These are phyloP conservation scores for Aurifilum marmelostoma DNA, from an alignment of 2,329 filamentous ascomycete species.

Conservation along the genomic window DNA sequence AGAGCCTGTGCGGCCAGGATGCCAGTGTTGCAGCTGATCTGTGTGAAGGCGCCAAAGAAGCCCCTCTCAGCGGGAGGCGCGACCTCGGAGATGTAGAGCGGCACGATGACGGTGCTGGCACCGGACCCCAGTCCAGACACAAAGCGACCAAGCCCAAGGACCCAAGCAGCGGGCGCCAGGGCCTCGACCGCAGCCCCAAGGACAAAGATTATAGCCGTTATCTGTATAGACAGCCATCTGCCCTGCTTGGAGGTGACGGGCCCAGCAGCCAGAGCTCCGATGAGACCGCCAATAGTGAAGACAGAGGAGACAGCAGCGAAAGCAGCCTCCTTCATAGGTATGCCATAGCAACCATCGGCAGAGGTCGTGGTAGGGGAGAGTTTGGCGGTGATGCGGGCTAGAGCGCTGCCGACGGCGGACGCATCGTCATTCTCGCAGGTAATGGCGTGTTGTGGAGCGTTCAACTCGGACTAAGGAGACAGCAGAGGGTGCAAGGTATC, in stretches of 20 bases:
- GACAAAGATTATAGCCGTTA: slow-evolving; percentile 77
- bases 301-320: slow-evolving; percentile 88
- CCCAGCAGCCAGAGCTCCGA: slow-evolving; percentile 80
- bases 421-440: slow-evolving; percentile 68
- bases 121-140: slow-evolving; percentile 84
- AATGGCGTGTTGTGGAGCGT: slow-evolving; percentile 91
- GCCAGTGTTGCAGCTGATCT: slow-evolving; percentile 91
- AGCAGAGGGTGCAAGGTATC: slow-evolving; percentile 20
- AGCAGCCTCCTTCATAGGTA: slow-evolving; percentile 80
- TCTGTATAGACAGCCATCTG: slow-evolving; percentile 73
- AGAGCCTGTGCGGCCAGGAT: slow-evolving; percentile 83
- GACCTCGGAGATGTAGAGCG: slow-evolving; percentile 92
- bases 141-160: slow-evolving; percentile 75
- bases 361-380: slow-evolving; percentile 32
- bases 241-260: slow-evolving; percentile 79
- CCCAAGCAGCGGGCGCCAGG: slow-evolving; percentile 65
- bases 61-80: slow-evolving; percentile 75
- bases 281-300: slow-evolving; percentile 85
- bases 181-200: slow-evolving; percentile 78
- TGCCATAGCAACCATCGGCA: slow-evolving; percentile 70
- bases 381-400: slow-evolving; percentile 36
- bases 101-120: slow-evolving; percentile 88
- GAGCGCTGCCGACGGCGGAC: slow-evolving; percentile 50
- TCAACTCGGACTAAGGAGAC: slow-evolving; percentile 77
- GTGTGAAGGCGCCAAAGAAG: slow-evolving; percentile 82